Evolutionary conservation across 306 rosid genomes (phyloP), one percentile per base, ranked within the genome.

Genomic region (Sicyos edulis): DNA sequence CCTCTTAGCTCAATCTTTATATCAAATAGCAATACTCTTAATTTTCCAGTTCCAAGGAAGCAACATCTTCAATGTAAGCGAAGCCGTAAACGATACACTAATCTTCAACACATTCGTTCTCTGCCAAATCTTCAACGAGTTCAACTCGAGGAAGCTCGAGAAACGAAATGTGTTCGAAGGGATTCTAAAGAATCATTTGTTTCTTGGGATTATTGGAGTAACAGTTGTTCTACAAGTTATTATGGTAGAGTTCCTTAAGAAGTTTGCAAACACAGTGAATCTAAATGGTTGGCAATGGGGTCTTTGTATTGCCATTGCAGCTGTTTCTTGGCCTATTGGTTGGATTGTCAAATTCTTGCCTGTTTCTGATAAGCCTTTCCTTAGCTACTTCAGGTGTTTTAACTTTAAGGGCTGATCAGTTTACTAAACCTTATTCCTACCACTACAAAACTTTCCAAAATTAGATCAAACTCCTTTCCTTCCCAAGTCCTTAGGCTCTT

Each of bases 51-150:
- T 89, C 83, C 77, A 74, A n/a, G 97, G 97, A 10, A 79, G 77
- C 73, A 78, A 85, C 67, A 76, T 89, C 54, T 85, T 92, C 77
- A 52, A 79, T 54, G 88, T 89, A 49, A 80, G 51, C 24, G 73
- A 70, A 47, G 77, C 50, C 75, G 90, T 89, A 49, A 92, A 89
- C n/a, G 37, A 89, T 73, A 92, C 97, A 56, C 59, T 92, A 45
- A 92, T 92, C 70, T 91, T 91, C 77, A 91, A 87, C 74, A 80
- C 87, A 7, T 91, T 91, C 74, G 97, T 91, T 69, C 83, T 91
- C 56, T 89, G 96, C 81, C 97, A 92, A 86, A 83, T 92, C 71
- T 89, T 92, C 75, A 92, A 92, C 3, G 97, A 91, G 83, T 89
- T 92, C 81, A 92, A 89, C 80, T 76, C 96, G 4, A 86, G 97